Evolutionary conservation across 352 stramenopile genomes (phyloP).

Genomic region (Globisporangium irregulare): DNA sequence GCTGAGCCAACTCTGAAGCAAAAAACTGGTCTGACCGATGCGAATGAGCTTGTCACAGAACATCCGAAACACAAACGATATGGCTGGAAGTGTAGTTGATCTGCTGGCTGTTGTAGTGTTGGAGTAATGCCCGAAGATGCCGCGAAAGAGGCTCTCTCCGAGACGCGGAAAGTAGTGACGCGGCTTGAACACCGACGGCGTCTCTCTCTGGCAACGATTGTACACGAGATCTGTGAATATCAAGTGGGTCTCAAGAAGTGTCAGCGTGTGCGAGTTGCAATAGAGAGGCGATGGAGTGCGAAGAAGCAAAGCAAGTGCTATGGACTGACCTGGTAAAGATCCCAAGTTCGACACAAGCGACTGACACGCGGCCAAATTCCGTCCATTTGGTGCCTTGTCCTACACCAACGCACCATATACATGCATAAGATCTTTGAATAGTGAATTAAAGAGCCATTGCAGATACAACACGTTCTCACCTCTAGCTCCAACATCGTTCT

Average conservation of each 20-base stretch:
- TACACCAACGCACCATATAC: background rate
- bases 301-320: too few species aligned
- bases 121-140: slow-evolving; percentile 13
- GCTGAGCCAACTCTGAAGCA: slow-evolving; percentile 50
- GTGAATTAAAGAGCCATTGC: background rate
- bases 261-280: too few species aligned
- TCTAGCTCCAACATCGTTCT: slow-evolving; percentile 36
- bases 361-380: slow-evolving; percentile 19
- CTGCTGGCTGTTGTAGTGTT: background rate
- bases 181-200: slow-evolving; percentile 43
- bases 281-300: background rate
- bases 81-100: background rate
- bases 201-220: slow-evolving; percentile 49
- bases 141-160: slow-evolving; percentile 38
- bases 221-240: slow-evolving; percentile 51
- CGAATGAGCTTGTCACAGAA: slow-evolving; percentile 62
- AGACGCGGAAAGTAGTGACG: slow-evolving; percentile 45
- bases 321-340: slow-evolving; percentile 45
- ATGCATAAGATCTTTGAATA: background rate
- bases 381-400: slow-evolving; percentile 11
- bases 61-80: slow-evolving; percentile 42
- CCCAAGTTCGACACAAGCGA: slow-evolving; percentile 40
- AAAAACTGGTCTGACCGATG: slow-evolving; percentile 40
- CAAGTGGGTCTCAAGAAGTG: too few species aligned
- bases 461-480: slow-evolving; percentile 4